Base-by-base conservation (phyloP, 495 filamentous ascomycete species). In the Evernia prunastri region DNA sequence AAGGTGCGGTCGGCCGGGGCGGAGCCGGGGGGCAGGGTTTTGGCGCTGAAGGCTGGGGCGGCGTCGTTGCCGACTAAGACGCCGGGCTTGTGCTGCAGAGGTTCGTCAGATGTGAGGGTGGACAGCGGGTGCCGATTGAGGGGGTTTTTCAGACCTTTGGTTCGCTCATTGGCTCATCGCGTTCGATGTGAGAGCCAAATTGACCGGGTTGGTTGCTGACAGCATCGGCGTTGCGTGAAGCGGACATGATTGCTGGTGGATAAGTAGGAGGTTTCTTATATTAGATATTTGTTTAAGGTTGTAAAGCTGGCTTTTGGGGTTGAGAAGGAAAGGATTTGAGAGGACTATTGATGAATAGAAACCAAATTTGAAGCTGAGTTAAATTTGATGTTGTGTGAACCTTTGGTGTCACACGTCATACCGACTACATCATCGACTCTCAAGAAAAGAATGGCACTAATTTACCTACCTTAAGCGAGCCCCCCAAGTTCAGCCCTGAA, bases 1-100 rank as follows among this genome's bases (percentile, higher is more conserved):
- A 83, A 89, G 13, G 87, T 88, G 66, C 76, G 69, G 64, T 83
- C 78, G 1, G 74, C 70, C 0, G 89, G 89, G 0, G 89, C 89
- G 10, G 84, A 84, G 58, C 89, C 89, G 0, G 86, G 72, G 0
- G 86, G 77, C 43, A 84, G 75, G 23, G 81, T 82, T 72, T 90
- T 61, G 40, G 82, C 80, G 66, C 76, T 75, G 79, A 88, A 91
- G 68, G 87, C 87, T 53, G 84, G 84, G 42, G 72, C 75, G 66
- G 77, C 72, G 68, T 92, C 87, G 60, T 77, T 77, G 62, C 84
- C 84, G 58, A 82, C 79, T 63, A 82, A 78, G 42, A 78, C 72
- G 66, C 90, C 90, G 23, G 80, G 82, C 72, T 87, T 76, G 72
- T 92, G 89, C 87, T 89, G 71, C 7, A 37, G 36, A 25, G 33